phyloP scores from a whole-genome alignment of 1,284 basidiomycete species.

The Austropuccinia psidii region DNA sequence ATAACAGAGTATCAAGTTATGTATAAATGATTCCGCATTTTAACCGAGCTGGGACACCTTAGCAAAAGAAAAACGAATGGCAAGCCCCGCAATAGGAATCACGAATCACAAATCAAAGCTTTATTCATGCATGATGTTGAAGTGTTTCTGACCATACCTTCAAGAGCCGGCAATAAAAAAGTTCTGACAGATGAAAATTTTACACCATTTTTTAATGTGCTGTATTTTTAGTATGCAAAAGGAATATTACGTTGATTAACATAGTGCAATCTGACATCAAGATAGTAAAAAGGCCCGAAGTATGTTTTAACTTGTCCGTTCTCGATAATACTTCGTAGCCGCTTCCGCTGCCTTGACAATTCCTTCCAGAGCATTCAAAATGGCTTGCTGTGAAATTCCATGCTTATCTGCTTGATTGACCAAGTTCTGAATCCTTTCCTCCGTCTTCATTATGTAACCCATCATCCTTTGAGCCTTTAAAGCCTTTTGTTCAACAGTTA shows the following conservation, averaged over 20 bases:
- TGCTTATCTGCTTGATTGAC: slow-evolving; percentile 63
- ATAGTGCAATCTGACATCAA: not conserved
- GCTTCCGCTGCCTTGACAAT: slow-evolving; percentile 67
- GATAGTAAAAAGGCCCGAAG: too few relatives aligned
- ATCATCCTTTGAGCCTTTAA: slow-evolving; percentile 77
- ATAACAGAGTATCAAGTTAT: too few relatives aligned
- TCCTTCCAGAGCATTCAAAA: slow-evolving; percentile 65
- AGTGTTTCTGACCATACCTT: too few relatives aligned
- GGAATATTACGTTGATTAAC: not conserved
- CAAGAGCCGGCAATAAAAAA: too few relatives aligned
- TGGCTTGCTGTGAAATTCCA: not conserved
- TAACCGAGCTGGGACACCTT: too few relatives aligned
- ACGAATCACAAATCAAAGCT: too few relatives aligned
- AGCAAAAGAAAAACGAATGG: too few relatives aligned
- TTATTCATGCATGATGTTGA: too few relatives aligned
- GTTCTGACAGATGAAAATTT: not conserved
- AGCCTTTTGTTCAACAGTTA: slow-evolving; percentile 53
- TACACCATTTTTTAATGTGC: not conserved
- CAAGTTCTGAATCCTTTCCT: slow-evolving; percentile 69
- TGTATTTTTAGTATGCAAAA: not conserved
- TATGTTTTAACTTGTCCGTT: too few relatives aligned
- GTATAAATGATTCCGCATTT: too few relatives aligned
- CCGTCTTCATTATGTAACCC: slow-evolving; percentile 65
- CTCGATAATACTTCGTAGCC: slow-evolving; percentile 54
- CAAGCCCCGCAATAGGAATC: too few relatives aligned